These are phyloP conservation scores for Ustilago bromivora DNA, from an alignment of 1,284 basidiomycete genomes.

Conservation along the genomic window DNA sequence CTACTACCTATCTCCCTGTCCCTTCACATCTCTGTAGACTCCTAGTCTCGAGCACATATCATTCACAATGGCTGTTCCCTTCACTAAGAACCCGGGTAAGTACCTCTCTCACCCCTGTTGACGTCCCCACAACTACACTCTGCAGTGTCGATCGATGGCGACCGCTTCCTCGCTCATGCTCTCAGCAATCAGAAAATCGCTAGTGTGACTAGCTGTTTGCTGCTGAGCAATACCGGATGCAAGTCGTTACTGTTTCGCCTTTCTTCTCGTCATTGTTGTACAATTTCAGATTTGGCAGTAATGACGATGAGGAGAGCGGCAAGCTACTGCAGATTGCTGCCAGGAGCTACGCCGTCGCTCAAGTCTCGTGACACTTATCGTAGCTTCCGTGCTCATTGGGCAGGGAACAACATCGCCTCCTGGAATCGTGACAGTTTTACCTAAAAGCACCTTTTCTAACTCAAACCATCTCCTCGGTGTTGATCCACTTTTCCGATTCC, in stretches of 20 bases:
- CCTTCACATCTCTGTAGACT: slow-evolving; percentile 21
- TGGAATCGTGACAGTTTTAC: not conserved
- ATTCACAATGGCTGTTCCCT: slow-evolving; percentile 58
- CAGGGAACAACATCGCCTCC: not conserved
- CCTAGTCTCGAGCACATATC: slow-evolving; percentile 7
- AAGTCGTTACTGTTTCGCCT: not conserved
- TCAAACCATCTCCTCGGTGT: not conserved
- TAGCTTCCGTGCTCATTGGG: not conserved
- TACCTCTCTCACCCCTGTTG: slow-evolving; percentile 19
- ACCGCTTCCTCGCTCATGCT: not conserved
- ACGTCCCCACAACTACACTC: not conserved
- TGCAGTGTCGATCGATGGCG: not conserved
- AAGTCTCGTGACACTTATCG: not conserved
- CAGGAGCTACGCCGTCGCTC: not conserved
- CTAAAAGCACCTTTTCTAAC: slow-evolving; percentile 6
- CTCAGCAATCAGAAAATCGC: not conserved
- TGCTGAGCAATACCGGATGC: not conserved
- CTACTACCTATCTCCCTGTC: not conserved
- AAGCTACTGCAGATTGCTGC: not conserved
- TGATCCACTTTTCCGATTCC: not conserved
- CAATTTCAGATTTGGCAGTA: not conserved
- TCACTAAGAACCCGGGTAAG: slow-evolving; percentile 59
- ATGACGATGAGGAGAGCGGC: not conserved
- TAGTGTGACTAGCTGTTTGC: not conserved
- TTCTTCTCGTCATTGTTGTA: not conserved